Base-by-base conservation (phyloP, 2,329 filamentous ascomycete species). In the Sporothrix variecibatus region DNA sequence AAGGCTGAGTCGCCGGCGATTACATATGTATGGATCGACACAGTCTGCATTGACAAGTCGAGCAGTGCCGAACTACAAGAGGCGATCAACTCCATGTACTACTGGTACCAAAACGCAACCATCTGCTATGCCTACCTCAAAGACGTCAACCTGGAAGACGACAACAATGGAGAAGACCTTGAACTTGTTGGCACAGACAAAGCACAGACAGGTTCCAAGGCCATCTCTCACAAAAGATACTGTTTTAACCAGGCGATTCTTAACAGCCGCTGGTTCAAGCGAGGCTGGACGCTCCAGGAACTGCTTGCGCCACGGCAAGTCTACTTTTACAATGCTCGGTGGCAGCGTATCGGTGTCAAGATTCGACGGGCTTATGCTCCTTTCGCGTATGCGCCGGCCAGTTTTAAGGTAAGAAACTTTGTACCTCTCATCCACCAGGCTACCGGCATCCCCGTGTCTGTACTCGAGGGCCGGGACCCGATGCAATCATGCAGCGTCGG, bases 211-310 rank as follows among this genome's bases (percentile, higher is more conserved):
- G n/a, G n/a, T 43, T 11, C 2, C 40, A 43, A 43, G 40, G 11
- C 11, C n/a, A 11, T 53, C n/a, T 53, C 51, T 8, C n/a, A 11
- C 51, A n/a, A 53, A 7, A 23, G n/a, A 2, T 53, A 6, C 8
- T n/a, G 7, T 23, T 15, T 7, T 58, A 67, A 43, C 23, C 34
- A 49, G 3, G 9, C 20, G 0, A 53, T 75, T 8, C 23, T 53
- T 3, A 60, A 70, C 72, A 77, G 75, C 71, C 67, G 79, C 5
- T 83, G 82, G 81, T 82, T 82, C 71, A 79, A 76, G 0, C 76
- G 86, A 87, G 80, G 81, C n/a, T 88, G 89, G 78, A 92, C 90
- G 0, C 83, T 91, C 76, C 91, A 91, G 79, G 90, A 93, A 80
- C 90, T 92, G 0, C 85, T 94, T 7, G 92, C 82, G 0, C 81